Evolutionary conservation across 139 green algal genomes (phyloP).

Genomic region (Bryopsis sp.): DNA sequence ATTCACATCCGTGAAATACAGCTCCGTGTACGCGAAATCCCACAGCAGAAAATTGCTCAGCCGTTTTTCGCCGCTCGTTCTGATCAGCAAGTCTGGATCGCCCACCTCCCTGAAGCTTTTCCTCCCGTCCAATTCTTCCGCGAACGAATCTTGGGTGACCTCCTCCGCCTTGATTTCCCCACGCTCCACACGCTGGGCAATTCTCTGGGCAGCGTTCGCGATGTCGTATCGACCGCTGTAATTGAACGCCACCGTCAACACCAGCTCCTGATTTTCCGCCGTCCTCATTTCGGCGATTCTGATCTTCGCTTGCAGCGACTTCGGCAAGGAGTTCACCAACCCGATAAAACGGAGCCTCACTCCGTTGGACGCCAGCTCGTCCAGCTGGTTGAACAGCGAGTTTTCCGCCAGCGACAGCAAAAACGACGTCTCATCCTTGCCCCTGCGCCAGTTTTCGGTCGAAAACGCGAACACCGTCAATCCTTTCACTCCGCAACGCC

Average conservation of each 20-base stretch:
- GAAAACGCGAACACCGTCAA: conserved; percentile 66
- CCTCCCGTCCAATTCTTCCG: neutral
- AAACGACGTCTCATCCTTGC: conserved; percentile 43
- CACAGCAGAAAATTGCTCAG: conserved; percentile 80
- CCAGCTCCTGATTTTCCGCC: conserved; percentile 21
- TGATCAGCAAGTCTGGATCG: conserved; percentile 61
- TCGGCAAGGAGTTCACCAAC: conserved; percentile 32
- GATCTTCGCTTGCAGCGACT: conserved; percentile 30
- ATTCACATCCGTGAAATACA: conserved; percentile 45
- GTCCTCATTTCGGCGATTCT: conserved; percentile 26
- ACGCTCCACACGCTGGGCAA: conserved; percentile 38
- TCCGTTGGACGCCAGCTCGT: conserved; percentile 27
- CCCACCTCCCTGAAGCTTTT: neutral
- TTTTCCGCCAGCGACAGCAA: conserved; percentile 53
- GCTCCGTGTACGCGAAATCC: conserved; percentile 68
- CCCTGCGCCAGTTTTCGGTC: conserved; percentile 65
- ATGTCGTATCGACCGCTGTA: conserved; percentile 65
- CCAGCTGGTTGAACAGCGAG: conserved; percentile 29
- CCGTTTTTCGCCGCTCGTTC: conserved; percentile 68
- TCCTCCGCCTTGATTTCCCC: conserved; percentile 40
- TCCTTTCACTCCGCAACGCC: conserved; percentile 39
- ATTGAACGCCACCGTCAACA: conserved; percentile 39
- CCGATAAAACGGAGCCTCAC: conserved; percentile 58
- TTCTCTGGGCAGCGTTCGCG: conserved; percentile 31
- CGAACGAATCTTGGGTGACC: conserved; percentile 16